phyloP scores from a whole-genome alignment of 805 yeast species.

The Yarrowia sp. region DNA sequence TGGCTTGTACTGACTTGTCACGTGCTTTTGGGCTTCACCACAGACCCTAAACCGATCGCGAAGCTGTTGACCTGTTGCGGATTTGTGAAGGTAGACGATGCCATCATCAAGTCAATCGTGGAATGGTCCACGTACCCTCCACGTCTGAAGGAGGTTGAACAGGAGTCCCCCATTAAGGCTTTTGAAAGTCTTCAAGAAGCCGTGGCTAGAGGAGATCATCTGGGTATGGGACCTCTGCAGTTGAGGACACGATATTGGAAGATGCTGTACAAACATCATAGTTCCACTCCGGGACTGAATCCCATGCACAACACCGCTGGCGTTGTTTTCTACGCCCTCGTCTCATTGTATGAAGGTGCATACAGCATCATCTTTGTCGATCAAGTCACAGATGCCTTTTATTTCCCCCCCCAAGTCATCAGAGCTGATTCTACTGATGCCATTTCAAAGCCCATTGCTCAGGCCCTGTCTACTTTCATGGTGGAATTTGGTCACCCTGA shows the following conservation, averaged over 20 bases:
- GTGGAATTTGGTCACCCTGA: background rate
- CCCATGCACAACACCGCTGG: background rate
- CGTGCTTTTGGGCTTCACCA: conserved; percentile 9
- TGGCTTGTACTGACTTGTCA: conserved; percentile 1
- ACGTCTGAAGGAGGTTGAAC: background rate
- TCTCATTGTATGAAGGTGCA: background rate
- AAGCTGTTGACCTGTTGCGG: conserved; percentile 10
- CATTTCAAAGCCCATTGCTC: background rate
- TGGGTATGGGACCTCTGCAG: no score
- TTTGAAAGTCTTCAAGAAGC: background rate
- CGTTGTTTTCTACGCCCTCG: background rate
- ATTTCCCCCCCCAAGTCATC: background rate
- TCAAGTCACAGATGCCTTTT: background rate
- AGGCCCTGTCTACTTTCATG: background rate
- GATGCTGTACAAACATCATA: conserved; percentile 6
- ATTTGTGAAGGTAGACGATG: background rate
- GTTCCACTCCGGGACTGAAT: background rate
- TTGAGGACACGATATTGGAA: no score
- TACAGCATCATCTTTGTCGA: background rate
- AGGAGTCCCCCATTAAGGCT: background rate
- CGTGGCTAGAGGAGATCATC: no score
- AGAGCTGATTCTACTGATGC: background rate
- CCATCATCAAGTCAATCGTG: conserved; percentile 5
- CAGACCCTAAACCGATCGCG: background rate
- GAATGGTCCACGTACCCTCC: conserved; percentile 19